Base-by-base conservation (phyloP, 2,329 filamentous ascomycete species). In the Coniochaeta sp. region DNA sequence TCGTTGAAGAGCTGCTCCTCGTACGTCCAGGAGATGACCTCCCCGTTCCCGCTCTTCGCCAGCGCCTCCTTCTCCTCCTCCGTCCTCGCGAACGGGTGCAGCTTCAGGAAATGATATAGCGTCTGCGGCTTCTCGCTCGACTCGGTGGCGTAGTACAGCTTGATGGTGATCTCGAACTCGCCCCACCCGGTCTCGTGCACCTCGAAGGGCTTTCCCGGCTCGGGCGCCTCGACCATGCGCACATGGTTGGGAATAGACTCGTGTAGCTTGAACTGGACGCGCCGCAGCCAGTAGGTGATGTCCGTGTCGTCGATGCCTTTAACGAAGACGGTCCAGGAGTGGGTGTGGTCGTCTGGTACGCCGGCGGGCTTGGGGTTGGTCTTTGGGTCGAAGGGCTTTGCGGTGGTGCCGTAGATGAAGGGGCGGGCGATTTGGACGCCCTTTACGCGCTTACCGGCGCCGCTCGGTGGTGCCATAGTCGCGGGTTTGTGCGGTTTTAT, bases 1-100 rank as follows among this genome's bases (percentile, higher is more conserved):
- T 99, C 95, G 76, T 96, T 98, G 81, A 99, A 99, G 57, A 98
- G 84, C 65, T 98, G 89, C 70, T 96, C 92, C 73, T 99, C 95
- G 71, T 97, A 91, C 61, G 86, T 88, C 82, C 95, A 93, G 58
- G 87, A 85, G 34, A 88, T 79, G 52, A 98, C 87, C 68, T 88
- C 81, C 65, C 77, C 84, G 76, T 76, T 83, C 54, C 34, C 31
- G 74, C 77, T 84, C 59, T 70, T 73, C 62, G 81, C 74, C 83
- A 81, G 83, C 63, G 78, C 77, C 66, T 84, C 81, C 69, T 82
- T 89, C 72, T 89, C 86, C 59, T 85, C 88, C 68, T 96, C 90
- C 67, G 87, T 89, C 61, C 91, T 82, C 17, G 92, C 92, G 73
- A 93, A 99, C 2, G 93, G 91, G 70, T 97, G 93, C 12, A 99